These are phyloP conservation scores for Agrocybe praecox DNA, from an alignment of 768 basidiomycete genomes.

Conservation along the genomic window DNA sequence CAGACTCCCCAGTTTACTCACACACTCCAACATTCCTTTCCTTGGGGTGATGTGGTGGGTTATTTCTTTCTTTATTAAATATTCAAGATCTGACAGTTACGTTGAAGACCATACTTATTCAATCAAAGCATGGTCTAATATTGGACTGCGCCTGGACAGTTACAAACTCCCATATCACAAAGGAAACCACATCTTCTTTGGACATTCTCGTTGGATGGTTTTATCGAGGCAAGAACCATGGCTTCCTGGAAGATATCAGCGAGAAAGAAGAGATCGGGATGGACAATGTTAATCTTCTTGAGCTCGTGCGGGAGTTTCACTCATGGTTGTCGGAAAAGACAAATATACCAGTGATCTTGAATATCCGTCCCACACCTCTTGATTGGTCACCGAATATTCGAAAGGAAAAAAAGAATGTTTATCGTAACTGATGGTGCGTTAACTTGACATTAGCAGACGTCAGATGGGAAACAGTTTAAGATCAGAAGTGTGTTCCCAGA, in stretches of 20 bases:
- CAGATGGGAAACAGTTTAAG: too few species aligned
- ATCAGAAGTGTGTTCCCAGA: too few species aligned
- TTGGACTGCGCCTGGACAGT: slow-evolving; percentile 42
- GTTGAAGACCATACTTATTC: slow-evolving; percentile 47
- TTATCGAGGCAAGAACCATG: slow-evolving; percentile 34
- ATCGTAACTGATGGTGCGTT: too few species aligned
- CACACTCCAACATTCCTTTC: slow-evolving; percentile 42
- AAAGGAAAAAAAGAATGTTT: too few species aligned
- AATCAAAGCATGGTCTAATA: slow-evolving; percentile 69
- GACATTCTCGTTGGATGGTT: slow-evolving; percentile 10
- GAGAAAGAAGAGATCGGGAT: background rate
- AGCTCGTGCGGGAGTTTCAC: background rate
- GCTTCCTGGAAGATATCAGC: slow-evolving; percentile 22
- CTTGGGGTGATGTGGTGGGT: slow-evolving; percentile 55
- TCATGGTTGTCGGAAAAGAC: background rate
- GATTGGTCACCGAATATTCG: too few species aligned
- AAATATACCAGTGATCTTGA: too few species aligned
- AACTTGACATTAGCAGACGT: too few species aligned
- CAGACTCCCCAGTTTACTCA: slow-evolving; percentile 94
- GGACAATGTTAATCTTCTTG: background rate
- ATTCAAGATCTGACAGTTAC: background rate
- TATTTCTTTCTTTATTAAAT: background rate
- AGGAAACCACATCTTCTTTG: slow-evolving; percentile 10
- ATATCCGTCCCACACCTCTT: too few species aligned
- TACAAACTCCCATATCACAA: slow-evolving; percentile 19